These are phyloP conservation scores for Auxenochlorella pyrenoidosa DNA, from an alignment of 139 green algal genomes.

Conservation along the genomic window DNA sequence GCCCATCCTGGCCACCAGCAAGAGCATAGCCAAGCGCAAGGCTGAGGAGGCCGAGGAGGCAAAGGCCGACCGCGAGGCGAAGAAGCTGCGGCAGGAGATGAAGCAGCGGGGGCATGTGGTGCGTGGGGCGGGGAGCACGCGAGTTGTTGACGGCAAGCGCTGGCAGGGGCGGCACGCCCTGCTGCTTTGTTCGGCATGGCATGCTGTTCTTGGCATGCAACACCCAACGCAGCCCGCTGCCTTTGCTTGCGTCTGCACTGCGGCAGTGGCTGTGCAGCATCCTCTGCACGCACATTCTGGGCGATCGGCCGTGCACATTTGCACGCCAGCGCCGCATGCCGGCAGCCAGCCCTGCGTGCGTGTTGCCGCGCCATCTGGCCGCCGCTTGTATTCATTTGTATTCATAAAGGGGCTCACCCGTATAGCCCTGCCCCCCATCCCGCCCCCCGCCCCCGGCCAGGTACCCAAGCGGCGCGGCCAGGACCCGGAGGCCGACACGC, in stretches of 20 bases:
- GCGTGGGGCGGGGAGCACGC: neutral
- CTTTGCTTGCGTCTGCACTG: neutral
- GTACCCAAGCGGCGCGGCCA: slow-evolving; percentile 59
- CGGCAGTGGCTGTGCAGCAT: neutral
- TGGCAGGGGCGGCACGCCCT: no score
- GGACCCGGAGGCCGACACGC: slow-evolving; percentile 71
- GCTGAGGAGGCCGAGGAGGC: slow-evolving; percentile 62
- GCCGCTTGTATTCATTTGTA: no score
- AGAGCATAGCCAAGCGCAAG: slow-evolving; percentile 66
- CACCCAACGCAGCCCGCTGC: no score
- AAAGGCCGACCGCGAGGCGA: slow-evolving; percentile 49
- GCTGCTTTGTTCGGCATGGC: neutral
- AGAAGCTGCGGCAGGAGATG: slow-evolving; percentile 69
- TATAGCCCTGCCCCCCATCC: no score
- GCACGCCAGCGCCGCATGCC: neutral
- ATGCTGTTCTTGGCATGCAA: neutral
- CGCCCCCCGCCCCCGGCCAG: neutral
- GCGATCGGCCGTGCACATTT: neutral
- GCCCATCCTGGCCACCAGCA: slow-evolving; percentile 57
- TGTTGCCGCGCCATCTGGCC: no score
- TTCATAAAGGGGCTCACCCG: no score
- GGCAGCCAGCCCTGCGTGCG: no score
- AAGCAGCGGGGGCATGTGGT: slow-evolving; percentile 68
- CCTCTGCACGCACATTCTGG: neutral
- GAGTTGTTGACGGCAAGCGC: neutral